Conservation (phyloP, 2,329 filamentous ascomycete genomes). For the Podosphaera fusca region DNA sequence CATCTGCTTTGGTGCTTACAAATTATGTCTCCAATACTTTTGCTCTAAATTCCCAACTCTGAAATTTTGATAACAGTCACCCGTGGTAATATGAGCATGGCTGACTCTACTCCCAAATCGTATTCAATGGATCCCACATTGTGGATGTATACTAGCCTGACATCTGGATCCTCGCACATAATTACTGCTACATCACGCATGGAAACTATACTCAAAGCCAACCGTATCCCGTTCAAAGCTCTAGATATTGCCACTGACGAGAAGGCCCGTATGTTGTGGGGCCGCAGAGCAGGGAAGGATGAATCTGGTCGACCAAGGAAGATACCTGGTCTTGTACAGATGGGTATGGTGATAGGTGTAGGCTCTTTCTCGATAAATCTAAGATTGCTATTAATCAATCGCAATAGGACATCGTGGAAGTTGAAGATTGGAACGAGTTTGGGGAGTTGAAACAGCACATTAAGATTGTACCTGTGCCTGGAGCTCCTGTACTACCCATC, state of each 20-base stretch:
- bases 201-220: conserved; percentile 87
- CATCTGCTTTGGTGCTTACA: too few species aligned
- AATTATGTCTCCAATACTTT: too few species aligned
- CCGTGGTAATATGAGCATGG: conserved; percentile 8
- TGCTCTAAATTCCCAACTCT: neutral
- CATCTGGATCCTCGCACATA: conserved; percentile 85
- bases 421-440: conserved; percentile 99
- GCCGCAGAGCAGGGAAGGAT: conserved; percentile 55
- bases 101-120: conserved; percentile 11
- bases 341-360: conserved; percentile 67
- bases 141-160: conserved; percentile 91
- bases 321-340: conserved; percentile 71
- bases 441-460: conserved; percentile 81
- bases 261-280: conserved; percentile 72
- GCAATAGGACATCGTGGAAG: conserved; percentile 62
- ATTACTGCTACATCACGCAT: conserved; percentile 87
- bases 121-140: conserved; percentile 40
- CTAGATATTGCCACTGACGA: conserved; percentile 81
- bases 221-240: conserved; percentile 81
- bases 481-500: conserved; percentile 8
- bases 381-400: conserved; percentile 5
- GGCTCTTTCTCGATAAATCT: conserved; percentile 18
- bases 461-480: conserved; percentile 25
- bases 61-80: neutral
- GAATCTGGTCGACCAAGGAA: conserved; percentile 40